Evolutionary conservation across 148 eudicot genomes (phyloP), one percentile per base, ranked within the genome.

Genomic region (Rheum nobile): DNA sequence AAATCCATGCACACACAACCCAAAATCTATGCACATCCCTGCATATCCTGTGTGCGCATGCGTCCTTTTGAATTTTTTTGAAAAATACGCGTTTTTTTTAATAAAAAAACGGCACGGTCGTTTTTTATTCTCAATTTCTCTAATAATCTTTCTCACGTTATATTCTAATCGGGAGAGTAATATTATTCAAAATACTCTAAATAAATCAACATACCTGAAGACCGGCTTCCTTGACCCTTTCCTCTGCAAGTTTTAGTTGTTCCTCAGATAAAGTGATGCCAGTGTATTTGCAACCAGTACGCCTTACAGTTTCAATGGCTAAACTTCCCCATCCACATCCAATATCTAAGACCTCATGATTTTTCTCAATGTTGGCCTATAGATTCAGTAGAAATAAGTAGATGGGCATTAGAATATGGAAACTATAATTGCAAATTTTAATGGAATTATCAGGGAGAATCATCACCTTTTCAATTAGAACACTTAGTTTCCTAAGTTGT

Each of bases 271-370:
- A 76, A 31, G 96, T 95, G 65, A 95, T 92, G 32, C 99, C 99
- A 0, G 99, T 95, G 71, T 92, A 95, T 80, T 80, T 88, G 82
- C 99, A 95, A 47, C 99, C 99, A 2, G 97, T 95, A 78, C 82
- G 78, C 74, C 80, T 90, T 1, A 95, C 96, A 38, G 88, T 84
- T 89, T 95, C 99, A 52, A 92, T 87, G 74, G 99, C 99, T 42
- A 95, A 80, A 79, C 87, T 90, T 70, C 99, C 99, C 99, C 97
- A 92, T 72, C 99, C 99, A 74, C 96, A 92, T 10, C 99, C 99
- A 75, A 95, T 92, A 77, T 95, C 99, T 29, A 95, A 86, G 70
- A 95, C 76, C 75, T 90, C 86, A 69, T 95, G 96, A 17, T 85
- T 77, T 78, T 88, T 89, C 41, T 81, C 74, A 48, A 92, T 80